phyloP scores from a whole-genome alignment of 2,329 filamentous ascomycete genomes.

The Moelleriella libera region DNA sequence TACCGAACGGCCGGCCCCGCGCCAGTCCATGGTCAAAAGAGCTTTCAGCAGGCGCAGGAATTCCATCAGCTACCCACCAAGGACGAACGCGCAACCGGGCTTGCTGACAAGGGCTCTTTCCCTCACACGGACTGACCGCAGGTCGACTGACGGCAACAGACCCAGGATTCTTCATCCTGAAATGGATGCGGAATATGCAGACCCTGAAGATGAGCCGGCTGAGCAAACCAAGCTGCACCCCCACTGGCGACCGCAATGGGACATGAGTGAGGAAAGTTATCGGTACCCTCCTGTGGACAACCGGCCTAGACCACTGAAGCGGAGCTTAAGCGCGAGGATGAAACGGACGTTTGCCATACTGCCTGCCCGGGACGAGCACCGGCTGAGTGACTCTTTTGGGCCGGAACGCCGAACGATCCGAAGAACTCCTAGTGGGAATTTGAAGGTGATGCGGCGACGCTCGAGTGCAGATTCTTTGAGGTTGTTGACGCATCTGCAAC shows the following conservation, averaged over 20 bases:
- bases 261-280: conserved; percentile 18
- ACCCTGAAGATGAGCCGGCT: conserved; percentile 28
- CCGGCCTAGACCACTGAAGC: conserved; percentile 27
- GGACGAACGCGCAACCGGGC: conserved; percentile 22
- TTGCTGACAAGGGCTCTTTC: conserved; percentile 39
- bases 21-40: conserved; percentile 36
- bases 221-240: conserved; percentile 45
- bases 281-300: conserved; percentile 35
- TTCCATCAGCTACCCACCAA: conserved; percentile 26
- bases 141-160: conserved; percentile 13
- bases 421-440: conserved; percentile 43
- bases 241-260: conserved; percentile 43
- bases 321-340: conserved; percentile 37
- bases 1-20: conserved; percentile 28
- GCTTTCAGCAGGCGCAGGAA: conserved; percentile 35
- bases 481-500: conserved; percentile 14
- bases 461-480: conserved; percentile 30
- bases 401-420: conserved; percentile 43
- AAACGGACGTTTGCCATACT: conserved; percentile 48
- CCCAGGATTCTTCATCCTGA: conserved; percentile 13
- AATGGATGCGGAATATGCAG: conserved; percentile 21
- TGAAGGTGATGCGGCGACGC: conserved; percentile 42
- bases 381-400: conserved; percentile 17
- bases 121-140: conserved; percentile 27
- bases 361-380: conserved; percentile 29